These are phyloP conservation scores for Colletotrichum australisinense DNA, from an alignment of 2,329 filamentous ascomycete species.

Conservation along the genomic window DNA sequence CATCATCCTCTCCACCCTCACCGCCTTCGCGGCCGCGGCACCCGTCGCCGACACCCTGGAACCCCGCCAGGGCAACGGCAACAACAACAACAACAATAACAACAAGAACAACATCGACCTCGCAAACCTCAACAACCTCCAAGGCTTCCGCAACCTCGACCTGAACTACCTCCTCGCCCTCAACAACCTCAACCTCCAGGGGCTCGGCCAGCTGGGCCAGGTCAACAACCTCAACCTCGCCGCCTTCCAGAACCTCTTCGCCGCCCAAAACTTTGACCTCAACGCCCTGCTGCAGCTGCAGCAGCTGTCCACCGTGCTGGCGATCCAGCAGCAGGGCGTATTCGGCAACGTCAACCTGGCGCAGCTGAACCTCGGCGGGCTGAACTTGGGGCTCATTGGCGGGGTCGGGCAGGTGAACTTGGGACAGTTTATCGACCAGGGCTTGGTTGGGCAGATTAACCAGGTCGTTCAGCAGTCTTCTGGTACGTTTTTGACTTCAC, in stretches of 20 bases:
- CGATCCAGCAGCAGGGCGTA: constrained; percentile 45
- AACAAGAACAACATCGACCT: constrained; percentile 53
- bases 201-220: constrained; percentile 50
- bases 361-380: constrained; percentile 39
- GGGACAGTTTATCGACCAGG: constrained; percentile 43
- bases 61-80: constrained; percentile 52
- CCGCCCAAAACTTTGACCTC: constrained; percentile 53
- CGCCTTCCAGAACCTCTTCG: constrained; percentile 55
- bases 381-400: constrained; percentile 46
- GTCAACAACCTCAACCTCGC: constrained; percentile 53
- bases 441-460: constrained; percentile 42
- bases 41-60: constrained; percentile 54
- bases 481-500: background rate
- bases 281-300: constrained; percentile 53
- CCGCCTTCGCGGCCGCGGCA: constrained; percentile 56
- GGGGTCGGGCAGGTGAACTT: constrained; percentile 43
- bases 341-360: constrained; percentile 45
- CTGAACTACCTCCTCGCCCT: constrained; percentile 59
- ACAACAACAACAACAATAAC: constrained; percentile 49
- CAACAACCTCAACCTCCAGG: constrained; percentile 57
- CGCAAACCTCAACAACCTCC: constrained; percentile 52
- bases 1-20: constrained; percentile 57
- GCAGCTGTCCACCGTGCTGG: constrained; percentile 52
- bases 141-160: constrained; percentile 52
- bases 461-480: constrained; percentile 40